Percentiles rank a stretch among this genome's conserved stretches.
Conservation (phyloP, 2,329 filamentous ascomycete species). For the Cercospora nicotianae region DNA sequence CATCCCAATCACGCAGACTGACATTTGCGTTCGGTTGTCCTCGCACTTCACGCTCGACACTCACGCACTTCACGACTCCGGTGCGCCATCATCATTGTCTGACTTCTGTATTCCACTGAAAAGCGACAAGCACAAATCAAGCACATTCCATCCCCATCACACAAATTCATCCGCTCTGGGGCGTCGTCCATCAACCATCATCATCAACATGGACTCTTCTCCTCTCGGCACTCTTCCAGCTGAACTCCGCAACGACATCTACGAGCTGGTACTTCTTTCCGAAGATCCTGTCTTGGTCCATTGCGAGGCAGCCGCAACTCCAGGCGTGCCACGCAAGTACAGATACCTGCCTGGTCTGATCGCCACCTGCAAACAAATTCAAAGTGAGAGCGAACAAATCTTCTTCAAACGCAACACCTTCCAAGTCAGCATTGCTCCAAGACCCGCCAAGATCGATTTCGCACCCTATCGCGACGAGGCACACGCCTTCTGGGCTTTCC, state of each 20-base stretch:
- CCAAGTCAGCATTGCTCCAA: neutral
- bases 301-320: neutral
- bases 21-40: too few relatives aligned
- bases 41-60: too few relatives aligned
- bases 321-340: neutral
- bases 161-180: neutral
- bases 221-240: neutral
- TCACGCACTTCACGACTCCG: too few relatives aligned
- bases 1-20: too few relatives aligned
- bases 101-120: neutral
- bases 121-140: neutral
- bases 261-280: neutral
- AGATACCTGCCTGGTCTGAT: neutral
- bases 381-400: neutral
- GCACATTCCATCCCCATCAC: neutral
- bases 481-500: neutral
- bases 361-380: conserved; percentile 1
- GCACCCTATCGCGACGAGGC: neutral
- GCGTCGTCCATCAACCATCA: neutral
- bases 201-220: conserved; percentile 1
- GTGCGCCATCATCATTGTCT: neutral
- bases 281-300: neutral
- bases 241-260: conserved; percentile 3
- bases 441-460: neutral
- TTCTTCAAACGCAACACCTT: neutral